Conservation (phyloP, 139 green algal genomes). For the Tetradesmus lagerheimii region DNA sequence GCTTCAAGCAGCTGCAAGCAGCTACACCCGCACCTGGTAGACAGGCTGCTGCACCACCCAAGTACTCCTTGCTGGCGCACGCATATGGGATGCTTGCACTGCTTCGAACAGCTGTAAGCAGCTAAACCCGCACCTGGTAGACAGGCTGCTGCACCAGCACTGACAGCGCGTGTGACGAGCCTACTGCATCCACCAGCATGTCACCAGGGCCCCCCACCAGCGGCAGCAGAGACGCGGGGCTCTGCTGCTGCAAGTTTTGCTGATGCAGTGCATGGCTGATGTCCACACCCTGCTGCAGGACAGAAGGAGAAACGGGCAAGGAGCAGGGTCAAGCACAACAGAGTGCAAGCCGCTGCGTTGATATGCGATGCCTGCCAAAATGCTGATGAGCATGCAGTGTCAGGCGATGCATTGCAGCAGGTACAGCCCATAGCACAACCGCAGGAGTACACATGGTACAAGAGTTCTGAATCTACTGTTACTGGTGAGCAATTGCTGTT, state of each 20-base stretch:
- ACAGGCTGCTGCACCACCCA: no score
- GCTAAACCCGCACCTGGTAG: constrained; percentile 48
- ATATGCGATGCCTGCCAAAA: not conserved
- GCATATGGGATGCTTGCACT: not conserved
- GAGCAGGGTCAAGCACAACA: not conserved
- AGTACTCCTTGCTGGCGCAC: no score
- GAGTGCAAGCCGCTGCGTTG: not conserved
- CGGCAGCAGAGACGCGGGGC: not conserved
- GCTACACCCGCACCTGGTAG: no score
- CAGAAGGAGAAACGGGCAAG: not conserved
- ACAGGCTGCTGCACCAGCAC: constrained; percentile 44
- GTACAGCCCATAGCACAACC: no score
- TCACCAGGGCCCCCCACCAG: not conserved
- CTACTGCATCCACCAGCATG: constrained; percentile 22
- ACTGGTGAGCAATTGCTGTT: no score
- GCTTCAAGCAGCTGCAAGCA: no score
- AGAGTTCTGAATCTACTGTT: no score
- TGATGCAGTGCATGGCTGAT: constrained; percentile 10
- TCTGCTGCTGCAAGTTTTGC: not conserved
- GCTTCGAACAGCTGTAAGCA: no score
- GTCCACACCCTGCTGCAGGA: constrained; percentile 20
- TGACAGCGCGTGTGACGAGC: constrained; percentile 3
- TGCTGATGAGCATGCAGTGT: not conserved
- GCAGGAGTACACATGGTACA: no score
- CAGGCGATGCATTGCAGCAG: no score